Evolutionary conservation across 768 basidiomycete species (phyloP).

Genomic region (Phanerodontia chrysosporium): DNA sequence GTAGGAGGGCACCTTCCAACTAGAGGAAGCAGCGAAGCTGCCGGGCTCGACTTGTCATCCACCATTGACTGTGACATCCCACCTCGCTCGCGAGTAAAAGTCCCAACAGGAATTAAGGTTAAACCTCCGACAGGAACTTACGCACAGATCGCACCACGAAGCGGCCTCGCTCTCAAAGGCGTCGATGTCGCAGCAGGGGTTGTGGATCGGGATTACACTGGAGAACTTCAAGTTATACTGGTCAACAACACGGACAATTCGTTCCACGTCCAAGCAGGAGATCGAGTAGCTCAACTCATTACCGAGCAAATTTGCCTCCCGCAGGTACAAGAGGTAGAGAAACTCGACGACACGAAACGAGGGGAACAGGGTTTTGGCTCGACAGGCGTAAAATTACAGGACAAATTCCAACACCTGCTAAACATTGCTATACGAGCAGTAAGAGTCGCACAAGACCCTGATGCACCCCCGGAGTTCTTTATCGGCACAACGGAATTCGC

Average conservation of each 20-base stretch:
- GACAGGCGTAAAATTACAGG: neutral
- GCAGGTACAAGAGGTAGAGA: neutral
- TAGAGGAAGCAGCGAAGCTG: neutral
- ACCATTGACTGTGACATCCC: neutral
- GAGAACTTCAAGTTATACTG: constrained; percentile 4
- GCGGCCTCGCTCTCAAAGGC: neutral
- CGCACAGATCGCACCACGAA: neutral
- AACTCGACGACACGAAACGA: neutral
- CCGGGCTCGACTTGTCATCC: neutral
- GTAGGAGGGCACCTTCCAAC: neutral
- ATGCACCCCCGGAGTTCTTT: neutral
- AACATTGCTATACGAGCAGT: neutral
- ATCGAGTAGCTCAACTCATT: constrained; percentile 7
- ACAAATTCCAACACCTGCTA: neutral
- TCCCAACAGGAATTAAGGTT: neutral
- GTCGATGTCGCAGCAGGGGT: constrained; percentile 6
- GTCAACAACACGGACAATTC: constrained; percentile 1
- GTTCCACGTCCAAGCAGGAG: constrained; percentile 1
- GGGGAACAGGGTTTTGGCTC: neutral
- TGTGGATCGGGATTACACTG: constrained; percentile 5
- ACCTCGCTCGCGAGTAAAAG: neutral
- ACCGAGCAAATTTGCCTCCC: neutral
- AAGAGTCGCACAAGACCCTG: neutral
- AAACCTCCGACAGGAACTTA: neutral
- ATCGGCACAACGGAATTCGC: neutral